Percentiles rank a stretch among this genome's conserved stretches.
Evolutionary conservation across 2,329 filamentous ascomycete species (phyloP).

Genomic region (Aureobasidium sp.): DNA sequence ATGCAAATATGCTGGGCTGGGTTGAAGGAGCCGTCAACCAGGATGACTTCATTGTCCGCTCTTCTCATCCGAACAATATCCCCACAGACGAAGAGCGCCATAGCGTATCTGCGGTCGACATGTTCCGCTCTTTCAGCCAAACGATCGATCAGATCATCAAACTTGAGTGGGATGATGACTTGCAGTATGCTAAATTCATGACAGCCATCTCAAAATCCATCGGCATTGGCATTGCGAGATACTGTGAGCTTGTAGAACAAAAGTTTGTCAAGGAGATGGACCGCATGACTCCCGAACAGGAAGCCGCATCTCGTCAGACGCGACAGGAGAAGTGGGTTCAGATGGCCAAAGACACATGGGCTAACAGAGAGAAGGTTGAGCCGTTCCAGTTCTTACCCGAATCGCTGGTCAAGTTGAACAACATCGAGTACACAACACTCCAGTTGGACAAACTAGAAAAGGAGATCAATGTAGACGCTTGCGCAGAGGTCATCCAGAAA

Average conservation of each 20-base stretch:
- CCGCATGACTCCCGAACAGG: slow-evolving; percentile 76
- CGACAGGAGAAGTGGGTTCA: slow-evolving; percentile 90
- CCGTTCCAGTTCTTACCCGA: slow-evolving; percentile 95
- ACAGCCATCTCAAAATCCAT: slow-evolving; percentile 82
- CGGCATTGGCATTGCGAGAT: slow-evolving; percentile 70
- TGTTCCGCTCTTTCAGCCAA: slow-evolving; percentile 90
- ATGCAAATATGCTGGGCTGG: slow-evolving; percentile 70
- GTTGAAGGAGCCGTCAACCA: slow-evolving; percentile 87
- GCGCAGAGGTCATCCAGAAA: slow-evolving; percentile 70
- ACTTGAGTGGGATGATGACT: slow-evolving; percentile 85
- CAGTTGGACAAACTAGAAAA: slow-evolving; percentile 86
- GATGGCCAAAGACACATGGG: slow-evolving; percentile 88
- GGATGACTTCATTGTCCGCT: slow-evolving; percentile 72
- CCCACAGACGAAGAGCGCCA: slow-evolving; percentile 76
- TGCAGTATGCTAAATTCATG: slow-evolving; percentile 96
- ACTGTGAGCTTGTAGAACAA: slow-evolving; percentile 85
- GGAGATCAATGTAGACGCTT: slow-evolving; percentile 84
- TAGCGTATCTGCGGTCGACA: slow-evolving; percentile 85
- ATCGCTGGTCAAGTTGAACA: slow-evolving; percentile 97
- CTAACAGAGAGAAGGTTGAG: slow-evolving; percentile 83
- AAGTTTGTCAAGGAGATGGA: slow-evolving; percentile 91
- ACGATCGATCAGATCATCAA: slow-evolving; percentile 81
- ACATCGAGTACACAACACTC: slow-evolving; percentile 88
- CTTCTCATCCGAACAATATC: slow-evolving; percentile 39
- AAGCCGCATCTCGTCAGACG: slow-evolving; percentile 66